Evolutionary conservation across 306 rosid genomes (phyloP).

Genomic region (Prunus armeniaca): DNA sequence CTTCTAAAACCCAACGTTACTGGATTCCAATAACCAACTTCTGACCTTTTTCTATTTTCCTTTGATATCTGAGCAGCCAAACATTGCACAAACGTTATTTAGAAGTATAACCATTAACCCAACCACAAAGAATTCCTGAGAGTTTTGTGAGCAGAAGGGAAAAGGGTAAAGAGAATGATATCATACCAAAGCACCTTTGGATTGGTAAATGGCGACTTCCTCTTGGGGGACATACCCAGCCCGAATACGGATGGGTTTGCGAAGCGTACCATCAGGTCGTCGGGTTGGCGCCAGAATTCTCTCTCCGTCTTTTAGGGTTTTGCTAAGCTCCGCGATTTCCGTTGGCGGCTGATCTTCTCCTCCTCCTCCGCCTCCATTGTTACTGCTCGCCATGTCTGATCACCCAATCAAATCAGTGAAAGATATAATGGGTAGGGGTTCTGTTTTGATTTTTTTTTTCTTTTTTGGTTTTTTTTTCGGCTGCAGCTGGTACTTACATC

Average conservation of each 20-base stretch:
- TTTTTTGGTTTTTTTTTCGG: no score
- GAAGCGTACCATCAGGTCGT: conserved; percentile 89
- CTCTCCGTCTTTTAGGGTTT: conserved; percentile 84
- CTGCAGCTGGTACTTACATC: no score
- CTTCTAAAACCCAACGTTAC: neutral
- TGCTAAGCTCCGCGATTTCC: conserved; percentile 37
- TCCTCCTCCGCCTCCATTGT: conserved; percentile 29
- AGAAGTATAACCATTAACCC: no score
- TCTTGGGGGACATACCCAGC: conserved; percentile 85
- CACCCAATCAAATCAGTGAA: neutral
- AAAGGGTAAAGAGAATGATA: neutral
- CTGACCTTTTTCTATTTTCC: neutral
- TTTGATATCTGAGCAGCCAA: conserved; percentile 18
- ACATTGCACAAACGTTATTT: neutral
- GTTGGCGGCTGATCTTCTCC: conserved; percentile 33
- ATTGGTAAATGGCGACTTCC: conserved; percentile 83
- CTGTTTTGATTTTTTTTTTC: no score
- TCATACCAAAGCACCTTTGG: conserved; percentile 69
- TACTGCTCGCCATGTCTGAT: conserved; percentile 39
- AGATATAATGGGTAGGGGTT: neutral
- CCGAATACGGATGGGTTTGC: conserved; percentile 78
- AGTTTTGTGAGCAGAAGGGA: neutral
- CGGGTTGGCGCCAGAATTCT: conserved; percentile 75
- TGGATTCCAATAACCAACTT: neutral
- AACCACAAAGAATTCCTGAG: neutral